phyloP scores from a whole-genome alignment of 2,329 filamentous ascomycete genomes.

The Neobulgaria alba region DNA sequence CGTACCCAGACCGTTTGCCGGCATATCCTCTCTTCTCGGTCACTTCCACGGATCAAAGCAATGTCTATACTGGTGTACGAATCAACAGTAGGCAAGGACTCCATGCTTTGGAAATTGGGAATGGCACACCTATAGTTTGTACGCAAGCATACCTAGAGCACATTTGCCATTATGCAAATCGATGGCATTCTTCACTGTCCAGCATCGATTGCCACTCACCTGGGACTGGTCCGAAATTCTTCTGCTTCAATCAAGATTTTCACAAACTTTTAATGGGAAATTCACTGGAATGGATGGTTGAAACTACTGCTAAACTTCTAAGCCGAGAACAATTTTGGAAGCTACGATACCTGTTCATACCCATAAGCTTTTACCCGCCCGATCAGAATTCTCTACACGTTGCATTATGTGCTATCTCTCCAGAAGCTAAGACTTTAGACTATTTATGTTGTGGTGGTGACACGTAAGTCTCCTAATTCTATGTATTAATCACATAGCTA shows the following conservation, averaged over 20 bases:
- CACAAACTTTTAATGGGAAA: slow-evolving; percentile 4
- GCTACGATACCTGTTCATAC: slow-evolving; percentile 12
- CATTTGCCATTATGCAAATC: slow-evolving; percentile 12
- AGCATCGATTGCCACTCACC: slow-evolving; percentile 5
- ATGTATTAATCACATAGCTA: not conserved
- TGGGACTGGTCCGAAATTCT: slow-evolving; percentile 7
- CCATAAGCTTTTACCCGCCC: slow-evolving; percentile 5
- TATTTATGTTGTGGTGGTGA: slow-evolving; percentile 13
- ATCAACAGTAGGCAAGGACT: not conserved
- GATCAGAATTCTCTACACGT: slow-evolving; percentile 5
- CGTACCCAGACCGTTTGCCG: not conserved
- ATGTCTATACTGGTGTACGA: not conserved
- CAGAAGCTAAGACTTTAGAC: slow-evolving; percentile 10
- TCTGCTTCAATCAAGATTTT: slow-evolving; percentile 7
- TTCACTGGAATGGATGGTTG: not conserved
- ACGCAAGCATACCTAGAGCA: slow-evolving; percentile 11
- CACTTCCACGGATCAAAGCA: not conserved
- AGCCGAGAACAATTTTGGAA: slow-evolving; percentile 9
- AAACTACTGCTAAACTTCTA: slow-evolving; percentile 1
- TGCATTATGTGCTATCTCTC: slow-evolving; percentile 11
- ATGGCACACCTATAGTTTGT: slow-evolving; percentile 6
- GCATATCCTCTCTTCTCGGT: not conserved
- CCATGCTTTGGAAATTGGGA: slow-evolving; percentile 5
- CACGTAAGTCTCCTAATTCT: slow-evolving; percentile 5
- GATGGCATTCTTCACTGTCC: slow-evolving; percentile 7